Percentiles rank a stretch among this genome's conserved stretches.
Conservation (phyloP, 805 yeast genomes). For the Candida endomychidarum region DNA sequence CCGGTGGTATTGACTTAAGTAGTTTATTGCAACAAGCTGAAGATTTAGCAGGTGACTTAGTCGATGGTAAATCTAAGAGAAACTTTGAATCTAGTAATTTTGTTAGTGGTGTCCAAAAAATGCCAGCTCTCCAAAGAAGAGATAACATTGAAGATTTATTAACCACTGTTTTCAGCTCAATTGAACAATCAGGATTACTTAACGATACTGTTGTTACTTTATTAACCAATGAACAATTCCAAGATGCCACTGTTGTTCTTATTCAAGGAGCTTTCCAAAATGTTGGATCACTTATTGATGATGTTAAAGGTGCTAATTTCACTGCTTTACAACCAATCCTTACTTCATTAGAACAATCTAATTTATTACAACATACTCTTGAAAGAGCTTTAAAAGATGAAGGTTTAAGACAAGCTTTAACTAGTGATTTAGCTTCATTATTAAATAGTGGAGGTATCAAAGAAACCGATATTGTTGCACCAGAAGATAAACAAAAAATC, state of each 20-base stretch:
- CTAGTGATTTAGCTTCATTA: conserved; percentile 21
- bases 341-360: conserved; percentile 22
- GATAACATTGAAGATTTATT: conserved; percentile 32
- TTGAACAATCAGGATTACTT: conserved; percentile 28
- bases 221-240: conserved; percentile 25
- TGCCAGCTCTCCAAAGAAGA: conserved; percentile 18
- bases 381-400: conserved; percentile 23
- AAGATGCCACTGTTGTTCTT: conserved; percentile 22
- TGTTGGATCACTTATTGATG: conserved; percentile 17
- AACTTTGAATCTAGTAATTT: conserved; percentile 11
- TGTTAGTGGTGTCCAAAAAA: conserved; percentile 4
- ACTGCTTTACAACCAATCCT: conserved; percentile 22
- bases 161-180: conserved; percentile 26
- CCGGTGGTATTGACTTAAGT: conserved; percentile 18
- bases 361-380: conserved; percentile 24
- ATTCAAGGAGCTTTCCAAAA: conserved; percentile 24
- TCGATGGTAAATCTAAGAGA: conserved; percentile 4
- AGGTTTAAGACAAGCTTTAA: conserved; percentile 22
- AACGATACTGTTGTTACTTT: conserved; percentile 24
- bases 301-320: conserved; percentile 18
- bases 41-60: conserved; percentile 16
- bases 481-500: conserved; percentile 9
- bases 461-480: conserved; percentile 15
- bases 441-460: conserved; percentile 18
- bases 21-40: conserved; percentile 18